Evolutionary conservation across 2,329 filamentous ascomycete genomes (phyloP).

Genomic region (Stachybotrys elegans): DNA sequence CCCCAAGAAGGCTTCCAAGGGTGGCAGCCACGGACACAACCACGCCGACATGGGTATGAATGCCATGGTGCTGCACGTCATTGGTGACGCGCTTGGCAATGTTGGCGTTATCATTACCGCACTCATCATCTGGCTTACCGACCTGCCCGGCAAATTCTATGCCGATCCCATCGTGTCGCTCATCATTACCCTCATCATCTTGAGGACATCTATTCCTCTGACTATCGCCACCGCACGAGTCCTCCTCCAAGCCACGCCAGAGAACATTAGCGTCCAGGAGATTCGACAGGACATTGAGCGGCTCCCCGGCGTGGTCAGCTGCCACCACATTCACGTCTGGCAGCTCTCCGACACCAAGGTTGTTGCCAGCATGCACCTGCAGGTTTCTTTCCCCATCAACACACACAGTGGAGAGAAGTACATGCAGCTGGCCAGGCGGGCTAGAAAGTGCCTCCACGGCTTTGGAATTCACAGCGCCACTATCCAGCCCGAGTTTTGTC

Average conservation of each 20-base stretch:
- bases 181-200: conserved; percentile 79
- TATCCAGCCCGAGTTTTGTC: conserved; percentile 87
- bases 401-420: conserved; percentile 74
- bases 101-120: conserved; percentile 80
- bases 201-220: conserved; percentile 70
- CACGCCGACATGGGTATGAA: conserved; percentile 96
- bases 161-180: conserved; percentile 89
- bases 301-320: conserved; percentile 80
- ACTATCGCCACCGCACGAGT: conserved; percentile 80
- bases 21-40: conserved; percentile 64
- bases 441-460: conserved; percentile 83
- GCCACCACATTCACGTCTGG: conserved; percentile 97
- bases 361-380: conserved; percentile 88
- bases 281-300: conserved; percentile 87
- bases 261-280: conserved; percentile 80
- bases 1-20: conserved; percentile 55
- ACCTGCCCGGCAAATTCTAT: conserved; percentile 77
- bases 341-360: conserved; percentile 93
- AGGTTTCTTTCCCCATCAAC: conserved; percentile 85
- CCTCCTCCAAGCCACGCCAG: conserved; percentile 87
- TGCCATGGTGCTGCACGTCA: conserved; percentile 69
- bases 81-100: conserved; percentile 82
- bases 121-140: conserved; percentile 85
- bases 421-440: conserved; percentile 81
- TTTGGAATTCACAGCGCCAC: conserved; percentile 97